phyloP scores from a whole-genome alignment of 2,329 filamentous ascomycete species.

The Fusarium subglutinans region DNA sequence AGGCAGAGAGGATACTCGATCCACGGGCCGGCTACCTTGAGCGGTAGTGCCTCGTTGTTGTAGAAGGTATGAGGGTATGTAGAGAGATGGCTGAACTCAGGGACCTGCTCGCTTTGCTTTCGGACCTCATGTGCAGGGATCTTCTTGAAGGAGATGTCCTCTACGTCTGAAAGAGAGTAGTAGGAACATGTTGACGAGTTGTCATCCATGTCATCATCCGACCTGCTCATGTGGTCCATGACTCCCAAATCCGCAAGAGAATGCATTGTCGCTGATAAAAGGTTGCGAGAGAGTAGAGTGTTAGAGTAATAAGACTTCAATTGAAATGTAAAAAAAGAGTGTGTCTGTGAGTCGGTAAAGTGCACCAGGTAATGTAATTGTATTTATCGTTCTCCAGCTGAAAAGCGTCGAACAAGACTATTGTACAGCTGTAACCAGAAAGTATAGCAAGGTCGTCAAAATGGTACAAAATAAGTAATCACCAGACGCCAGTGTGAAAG shows the following conservation, averaged over 20 bases:
- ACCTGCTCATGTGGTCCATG: neutral
- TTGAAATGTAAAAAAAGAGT: neutral
- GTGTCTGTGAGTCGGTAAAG: neutral
- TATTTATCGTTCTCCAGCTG: neutral
- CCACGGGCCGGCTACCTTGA: neutral
- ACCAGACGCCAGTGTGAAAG: neutral
- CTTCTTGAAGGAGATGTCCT: neutral
- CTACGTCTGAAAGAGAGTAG: neutral
- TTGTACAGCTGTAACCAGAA: neutral
- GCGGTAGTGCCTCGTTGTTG: neutral
- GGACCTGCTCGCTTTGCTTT: neutral
- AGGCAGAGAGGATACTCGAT: neutral
- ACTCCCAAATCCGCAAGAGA: neutral
- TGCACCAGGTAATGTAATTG: neutral
- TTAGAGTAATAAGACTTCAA: no score
- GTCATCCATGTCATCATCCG: conserved; percentile 7
- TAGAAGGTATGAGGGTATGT: neutral
- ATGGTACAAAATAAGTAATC: neutral
- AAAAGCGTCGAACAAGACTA: neutral
- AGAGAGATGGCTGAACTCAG: neutral
- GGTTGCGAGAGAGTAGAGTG: rapidly evolving
- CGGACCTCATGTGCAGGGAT: neutral
- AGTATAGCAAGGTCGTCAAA: neutral
- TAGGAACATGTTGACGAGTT: conserved; percentile 4
- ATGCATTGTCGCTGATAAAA: neutral